Conservation (phyloP, 495 filamentous ascomycete genomes). For the Neurospora cerealis region DNA sequence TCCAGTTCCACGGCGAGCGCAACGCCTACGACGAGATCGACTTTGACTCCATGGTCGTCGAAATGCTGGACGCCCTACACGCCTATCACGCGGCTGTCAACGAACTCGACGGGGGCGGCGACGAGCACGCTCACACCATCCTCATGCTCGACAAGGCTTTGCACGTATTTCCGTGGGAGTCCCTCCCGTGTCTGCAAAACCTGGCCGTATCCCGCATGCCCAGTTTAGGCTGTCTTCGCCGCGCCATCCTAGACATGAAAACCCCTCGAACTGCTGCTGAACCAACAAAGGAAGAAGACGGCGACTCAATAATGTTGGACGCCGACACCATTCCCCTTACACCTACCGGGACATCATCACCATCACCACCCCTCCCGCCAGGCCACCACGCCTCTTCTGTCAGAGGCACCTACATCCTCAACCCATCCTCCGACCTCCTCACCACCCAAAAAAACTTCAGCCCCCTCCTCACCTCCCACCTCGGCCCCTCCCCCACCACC, state of each 20-base stretch:
- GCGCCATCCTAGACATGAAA: constrained; percentile 29
- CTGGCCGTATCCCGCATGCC: constrained; percentile 75
- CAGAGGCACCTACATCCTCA: constrained; percentile 72
- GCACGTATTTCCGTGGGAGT: constrained; percentile 93
- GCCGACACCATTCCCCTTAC: background rate
- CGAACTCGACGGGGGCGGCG: constrained; percentile 18
- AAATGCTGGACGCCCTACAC: constrained; percentile 69
- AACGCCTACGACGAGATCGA: constrained; percentile 98
- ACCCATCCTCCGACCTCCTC: constrained; percentile 69
- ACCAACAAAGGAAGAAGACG: background rate
- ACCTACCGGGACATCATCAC: background rate
- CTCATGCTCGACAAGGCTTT: constrained; percentile 86
- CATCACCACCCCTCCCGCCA: constrained; percentile 6
- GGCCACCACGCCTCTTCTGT: constrained; percentile 47
- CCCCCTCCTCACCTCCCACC: constrained; percentile 43
- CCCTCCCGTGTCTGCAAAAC: constrained; percentile 73
- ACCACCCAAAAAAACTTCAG: constrained; percentile 66
- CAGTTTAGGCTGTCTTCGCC: constrained; percentile 67
- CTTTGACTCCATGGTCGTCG: constrained; percentile 80
- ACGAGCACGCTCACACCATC: constrained; percentile 61
- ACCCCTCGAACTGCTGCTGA: background rate
- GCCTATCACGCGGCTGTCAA: constrained; percentile 56
- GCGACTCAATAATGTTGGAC: background rate
- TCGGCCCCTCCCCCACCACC: constrained; percentile 41
- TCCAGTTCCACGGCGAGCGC: constrained; percentile 91